Percentiles rank a stretch among this genome's conserved stretches.
These are phyloP conservation scores for Boletus subluridellus DNA, from an alignment of 1,284 basidiomycete genomes.

Conservation along the genomic window DNA sequence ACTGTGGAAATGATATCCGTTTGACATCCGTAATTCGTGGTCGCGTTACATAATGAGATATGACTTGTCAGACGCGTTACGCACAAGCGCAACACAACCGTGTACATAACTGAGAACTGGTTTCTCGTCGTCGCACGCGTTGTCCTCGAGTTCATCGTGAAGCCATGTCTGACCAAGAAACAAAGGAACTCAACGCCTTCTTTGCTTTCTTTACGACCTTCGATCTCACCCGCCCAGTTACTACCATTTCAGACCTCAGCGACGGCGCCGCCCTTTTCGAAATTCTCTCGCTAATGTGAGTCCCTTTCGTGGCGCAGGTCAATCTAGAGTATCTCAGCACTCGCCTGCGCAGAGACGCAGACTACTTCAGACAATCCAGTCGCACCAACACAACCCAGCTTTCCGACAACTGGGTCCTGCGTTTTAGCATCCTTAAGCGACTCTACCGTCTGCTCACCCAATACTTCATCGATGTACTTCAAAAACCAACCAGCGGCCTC, in stretches of 20 bases:
- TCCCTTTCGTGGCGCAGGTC: conserved; percentile 11
- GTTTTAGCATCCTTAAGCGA: conserved; percentile 80
- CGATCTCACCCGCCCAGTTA: conserved; percentile 57
- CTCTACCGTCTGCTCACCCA: conserved; percentile 85
- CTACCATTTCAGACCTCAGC: conserved; percentile 62
- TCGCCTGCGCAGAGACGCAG: conserved; percentile 57
- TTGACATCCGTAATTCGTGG: background rate
- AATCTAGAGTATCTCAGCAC: conserved; percentile 12
- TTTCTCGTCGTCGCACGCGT: conserved; percentile 5
- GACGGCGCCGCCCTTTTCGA: conserved; percentile 73
- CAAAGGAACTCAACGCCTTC: conserved; percentile 71
- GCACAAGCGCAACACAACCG: background rate
- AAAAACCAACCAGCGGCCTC: conserved; percentile 66
- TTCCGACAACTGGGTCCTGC: conserved; percentile 85
- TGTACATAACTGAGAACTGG: background rate
- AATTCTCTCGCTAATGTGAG: conserved; percentile 69
- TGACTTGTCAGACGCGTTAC: background rate
- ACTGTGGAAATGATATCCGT: no score
- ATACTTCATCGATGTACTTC: conserved; percentile 77
- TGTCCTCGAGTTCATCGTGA: background rate
- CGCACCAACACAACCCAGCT: conserved; percentile 54
- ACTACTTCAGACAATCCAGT: conserved; percentile 68
- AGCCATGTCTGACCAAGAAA: conserved; percentile 47
- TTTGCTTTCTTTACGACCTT: conserved; percentile 76
- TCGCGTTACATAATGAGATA: conserved; percentile 28